These are phyloP conservation scores for Leccinum imitatum DNA, from an alignment of 768 basidiomycete genomes.

Conservation along the genomic window DNA sequence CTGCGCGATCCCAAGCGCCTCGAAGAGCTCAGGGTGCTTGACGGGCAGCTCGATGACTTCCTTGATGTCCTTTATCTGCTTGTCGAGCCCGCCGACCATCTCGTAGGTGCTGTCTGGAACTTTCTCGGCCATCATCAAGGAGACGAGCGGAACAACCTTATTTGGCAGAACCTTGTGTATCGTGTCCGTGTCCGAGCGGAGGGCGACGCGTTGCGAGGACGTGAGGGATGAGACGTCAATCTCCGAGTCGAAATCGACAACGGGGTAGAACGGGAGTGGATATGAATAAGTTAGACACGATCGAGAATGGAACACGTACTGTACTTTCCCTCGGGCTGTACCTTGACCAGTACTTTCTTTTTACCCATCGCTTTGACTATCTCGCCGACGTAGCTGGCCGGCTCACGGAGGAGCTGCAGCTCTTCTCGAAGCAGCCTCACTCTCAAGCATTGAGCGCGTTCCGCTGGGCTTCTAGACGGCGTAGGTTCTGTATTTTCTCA, in stretches of 20 bases:
- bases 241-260: slow-evolving; percentile 90
- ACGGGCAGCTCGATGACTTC: slow-evolving; percentile 98
- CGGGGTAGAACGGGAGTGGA: slow-evolving; percentile 37
- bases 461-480: slow-evolving; percentile 93
- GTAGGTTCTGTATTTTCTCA: slow-evolving; percentile 93
- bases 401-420: slow-evolving; percentile 89
- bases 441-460: slow-evolving; percentile 97
- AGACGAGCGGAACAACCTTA: slow-evolving; percentile 97
- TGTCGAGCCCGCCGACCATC: slow-evolving; percentile 98
- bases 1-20: slow-evolving; percentile 63
- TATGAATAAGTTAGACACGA: not conserved
- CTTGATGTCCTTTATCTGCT: slow-evolving; percentile 98
- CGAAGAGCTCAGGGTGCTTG: slow-evolving; percentile 96
- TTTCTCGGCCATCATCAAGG: slow-evolving; percentile 99
- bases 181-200: slow-evolving; percentile 94
- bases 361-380: slow-evolving; percentile 99
- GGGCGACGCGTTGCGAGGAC: slow-evolving; percentile 87
- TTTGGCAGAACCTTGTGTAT: slow-evolving; percentile 96
- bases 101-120: slow-evolving; percentile 99
- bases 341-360: slow-evolving; percentile 97
- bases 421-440: slow-evolving; percentile 91
- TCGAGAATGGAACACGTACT: slow-evolving; percentile 55
- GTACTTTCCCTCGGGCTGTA: slow-evolving; percentile 99
- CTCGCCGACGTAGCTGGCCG: slow-evolving; percentile 97
- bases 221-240: slow-evolving; percentile 80